Conservation (phyloP, 1,284 basidiomycete genomes). For the Inonotus hispidus region DNA sequence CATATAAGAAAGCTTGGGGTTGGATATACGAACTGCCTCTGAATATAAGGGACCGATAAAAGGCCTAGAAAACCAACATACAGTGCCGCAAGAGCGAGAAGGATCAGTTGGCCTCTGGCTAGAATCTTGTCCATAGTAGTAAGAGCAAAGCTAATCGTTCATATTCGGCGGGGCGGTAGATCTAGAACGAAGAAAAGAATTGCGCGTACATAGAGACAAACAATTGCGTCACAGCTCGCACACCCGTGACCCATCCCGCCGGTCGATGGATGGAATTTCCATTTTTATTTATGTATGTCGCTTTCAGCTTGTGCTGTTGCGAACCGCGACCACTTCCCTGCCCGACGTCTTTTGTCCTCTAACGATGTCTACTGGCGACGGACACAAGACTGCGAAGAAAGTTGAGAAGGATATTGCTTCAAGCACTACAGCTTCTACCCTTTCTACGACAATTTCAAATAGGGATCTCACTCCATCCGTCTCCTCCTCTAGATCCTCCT, state of each 20-base stretch:
- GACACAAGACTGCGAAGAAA: not conserved
- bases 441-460: not conserved
- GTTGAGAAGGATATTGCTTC: too few relatives aligned
- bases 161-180: not conserved
- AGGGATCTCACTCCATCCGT: not conserved
- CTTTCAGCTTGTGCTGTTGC: not conserved
- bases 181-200: too few relatives aligned
- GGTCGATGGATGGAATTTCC: not conserved
- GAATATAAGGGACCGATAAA: conserved; percentile 58
- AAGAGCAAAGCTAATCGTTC: not conserved
- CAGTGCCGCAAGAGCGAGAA: conserved; percentile 41
- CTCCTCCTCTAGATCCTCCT: not conserved
- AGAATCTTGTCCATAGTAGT: conserved; percentile 2
- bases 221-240: not conserved
- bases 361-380: not conserved
- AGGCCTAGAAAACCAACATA: conserved; percentile 54
- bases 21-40: conserved; percentile 58
- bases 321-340: not conserved
- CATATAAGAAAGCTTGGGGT: not conserved
- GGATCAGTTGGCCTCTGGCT: conserved; percentile 26
- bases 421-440: too few relatives aligned
- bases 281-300: not conserved
- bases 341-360: not conserved
- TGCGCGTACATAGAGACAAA: not conserved
- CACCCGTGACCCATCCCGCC: not conserved